Conservation (phyloP, 1,284 basidiomycete genomes). For the Tilletia walkeri region DNA sequence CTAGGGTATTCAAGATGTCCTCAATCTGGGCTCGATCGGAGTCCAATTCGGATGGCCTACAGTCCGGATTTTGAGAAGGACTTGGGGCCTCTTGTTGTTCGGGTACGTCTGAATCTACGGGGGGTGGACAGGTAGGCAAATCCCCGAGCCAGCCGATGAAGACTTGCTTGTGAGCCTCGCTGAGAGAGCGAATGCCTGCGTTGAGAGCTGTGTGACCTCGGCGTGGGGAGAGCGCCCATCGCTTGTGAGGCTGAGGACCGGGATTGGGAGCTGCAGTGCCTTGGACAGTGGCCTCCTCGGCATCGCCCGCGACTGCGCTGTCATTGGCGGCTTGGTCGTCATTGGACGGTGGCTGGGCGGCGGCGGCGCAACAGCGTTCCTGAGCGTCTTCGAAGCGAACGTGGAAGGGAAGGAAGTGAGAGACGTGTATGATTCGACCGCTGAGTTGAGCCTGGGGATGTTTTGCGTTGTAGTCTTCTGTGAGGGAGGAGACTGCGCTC, state of each 20-base stretch:
- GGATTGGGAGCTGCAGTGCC: not conserved
- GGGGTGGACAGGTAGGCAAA: conserved; percentile 58
- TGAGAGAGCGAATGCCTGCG: conserved; percentile 81
- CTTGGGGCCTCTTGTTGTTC: not conserved
- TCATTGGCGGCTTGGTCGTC: conserved; percentile 51
- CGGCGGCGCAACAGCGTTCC: conserved; percentile 27
- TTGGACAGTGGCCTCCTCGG: conserved; percentile 28
- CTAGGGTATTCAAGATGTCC: conserved; percentile 41
- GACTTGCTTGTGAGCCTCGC: conserved; percentile 79
- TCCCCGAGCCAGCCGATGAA: conserved; percentile 94
- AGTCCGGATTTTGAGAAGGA: not conserved
- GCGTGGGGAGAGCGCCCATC: conserved; percentile 76
- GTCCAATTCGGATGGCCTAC: conserved; percentile 3
- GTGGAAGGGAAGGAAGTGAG: conserved; percentile 53
- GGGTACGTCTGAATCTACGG: conserved; percentile 47
- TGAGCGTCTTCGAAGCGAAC: conserved; percentile 45
- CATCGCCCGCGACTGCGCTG: conserved; percentile 20
- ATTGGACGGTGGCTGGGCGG: conserved; percentile 28
- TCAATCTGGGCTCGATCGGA: conserved; percentile 50
- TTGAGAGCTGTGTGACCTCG: conserved; percentile 95
- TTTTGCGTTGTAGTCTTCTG: conserved; percentile 45
- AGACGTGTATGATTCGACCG: conserved; percentile 54
- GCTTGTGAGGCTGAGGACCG: not conserved
- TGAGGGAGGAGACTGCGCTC: conserved; percentile 36
- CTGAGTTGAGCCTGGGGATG: conserved; percentile 44